Conservation (phyloP, 2,329 filamentous ascomycete species). For the Parasarocladium wereldwijsianum region DNA sequence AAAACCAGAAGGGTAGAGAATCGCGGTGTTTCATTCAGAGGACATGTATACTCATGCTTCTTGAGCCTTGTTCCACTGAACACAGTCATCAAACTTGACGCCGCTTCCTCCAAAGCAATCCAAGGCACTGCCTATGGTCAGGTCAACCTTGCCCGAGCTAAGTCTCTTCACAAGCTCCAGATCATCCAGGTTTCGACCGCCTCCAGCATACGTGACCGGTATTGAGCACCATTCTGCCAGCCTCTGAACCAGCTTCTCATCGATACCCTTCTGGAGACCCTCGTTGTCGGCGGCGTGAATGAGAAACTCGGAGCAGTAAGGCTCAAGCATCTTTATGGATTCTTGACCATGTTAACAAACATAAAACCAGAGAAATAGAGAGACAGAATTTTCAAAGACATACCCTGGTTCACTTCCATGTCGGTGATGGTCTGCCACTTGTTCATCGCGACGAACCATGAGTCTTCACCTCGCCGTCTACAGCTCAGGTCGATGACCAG, state of each 20-base stretch:
- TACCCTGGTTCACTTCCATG: conserved; percentile 83
- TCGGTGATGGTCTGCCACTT: conserved; percentile 98
- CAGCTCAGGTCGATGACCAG: conserved; percentile 95
- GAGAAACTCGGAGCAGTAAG: conserved; percentile 90
- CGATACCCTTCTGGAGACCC: conserved; percentile 80
- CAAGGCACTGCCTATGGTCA: conserved; percentile 91
- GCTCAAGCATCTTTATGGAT: conserved; percentile 66
- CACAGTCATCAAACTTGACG: conserved; percentile 78
- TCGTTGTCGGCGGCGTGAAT: conserved; percentile 97
- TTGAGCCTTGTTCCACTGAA: conserved; percentile 62
- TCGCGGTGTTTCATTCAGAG: no score
- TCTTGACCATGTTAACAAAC: conserved; percentile 32
- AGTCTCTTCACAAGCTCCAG: conserved; percentile 67
- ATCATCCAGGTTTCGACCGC: conserved; percentile 71
- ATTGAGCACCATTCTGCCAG: conserved; percentile 79
- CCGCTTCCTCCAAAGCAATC: conserved; percentile 88
- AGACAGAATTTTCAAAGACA: conserved; percentile 7
- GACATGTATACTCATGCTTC: conserved; percentile 1
- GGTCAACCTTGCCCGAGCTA: conserved; percentile 69
- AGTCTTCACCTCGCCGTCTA: conserved; percentile 52
- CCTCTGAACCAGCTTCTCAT: conserved; percentile 64
- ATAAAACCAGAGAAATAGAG: neutral
- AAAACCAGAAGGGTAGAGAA: no score
- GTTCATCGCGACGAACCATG: conserved; percentile 97
- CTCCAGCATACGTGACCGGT: conserved; percentile 91